Conservation (phyloP, 2,329 filamentous ascomycete genomes). For the Neonectria ditissima region DNA sequence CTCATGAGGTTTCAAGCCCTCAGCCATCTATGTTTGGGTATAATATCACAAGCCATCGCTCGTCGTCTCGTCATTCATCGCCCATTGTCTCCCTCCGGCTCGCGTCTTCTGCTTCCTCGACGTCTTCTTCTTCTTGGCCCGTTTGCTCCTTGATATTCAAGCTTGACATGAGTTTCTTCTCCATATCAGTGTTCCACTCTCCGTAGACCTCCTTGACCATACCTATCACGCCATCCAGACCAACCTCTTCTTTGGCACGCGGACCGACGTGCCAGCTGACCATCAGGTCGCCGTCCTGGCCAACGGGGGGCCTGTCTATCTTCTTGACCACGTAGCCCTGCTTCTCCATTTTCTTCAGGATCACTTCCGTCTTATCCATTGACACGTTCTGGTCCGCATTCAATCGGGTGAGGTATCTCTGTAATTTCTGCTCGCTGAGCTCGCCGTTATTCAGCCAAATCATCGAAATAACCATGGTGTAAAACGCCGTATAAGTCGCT, state of each 20-base stretch:
- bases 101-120: slow-evolving; percentile 37
- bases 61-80: slow-evolving; percentile 13
- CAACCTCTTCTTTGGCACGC: slow-evolving; percentile 86
- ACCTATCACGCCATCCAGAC: slow-evolving; percentile 77
- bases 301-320: slow-evolving; percentile 68
- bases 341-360: slow-evolving; percentile 79
- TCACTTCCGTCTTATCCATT: slow-evolving; percentile 78
- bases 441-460: slow-evolving; percentile 80
- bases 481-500: slow-evolving; percentile 83
- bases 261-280: slow-evolving; percentile 88
- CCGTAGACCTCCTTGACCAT: slow-evolving; percentile 74
- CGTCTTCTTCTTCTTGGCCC: slow-evolving; percentile 39
- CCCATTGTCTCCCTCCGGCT: slow-evolving; percentile 29
- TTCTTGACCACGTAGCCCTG: slow-evolving; percentile 87
- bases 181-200: slow-evolving; percentile 64
- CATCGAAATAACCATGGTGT: slow-evolving; percentile 81
- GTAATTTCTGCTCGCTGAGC: slow-evolving; percentile 82
- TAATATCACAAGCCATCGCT: slow-evolving; percentile 29
- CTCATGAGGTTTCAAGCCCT: not conserved
- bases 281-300: slow-evolving; percentile 75
- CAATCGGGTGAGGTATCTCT: slow-evolving; percentile 78
- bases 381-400: slow-evolving; percentile 82
- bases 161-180: slow-evolving; percentile 71
- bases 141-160: slow-evolving; percentile 61
- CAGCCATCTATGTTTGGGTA: slow-evolving; percentile 32